Percentiles rank a stretch among this genome's conserved stretches.
These are phyloP conservation scores for Phytopythium chamaehyphon DNA, from an alignment of 352 stramenopile species.

Conservation along the genomic window DNA sequence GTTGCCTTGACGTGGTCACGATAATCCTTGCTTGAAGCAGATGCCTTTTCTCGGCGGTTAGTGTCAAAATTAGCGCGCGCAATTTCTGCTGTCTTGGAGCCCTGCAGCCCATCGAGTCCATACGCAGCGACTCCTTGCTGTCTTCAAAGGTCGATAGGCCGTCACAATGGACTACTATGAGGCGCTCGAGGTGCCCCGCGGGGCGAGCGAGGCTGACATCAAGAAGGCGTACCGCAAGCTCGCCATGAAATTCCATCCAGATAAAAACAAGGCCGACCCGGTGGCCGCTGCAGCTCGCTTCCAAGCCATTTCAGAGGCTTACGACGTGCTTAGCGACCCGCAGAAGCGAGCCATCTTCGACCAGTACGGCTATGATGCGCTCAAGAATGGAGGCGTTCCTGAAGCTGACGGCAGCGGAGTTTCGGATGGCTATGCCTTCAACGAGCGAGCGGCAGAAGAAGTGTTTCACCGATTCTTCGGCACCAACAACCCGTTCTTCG, in stretches of 20 bases:
- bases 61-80: too few species aligned
- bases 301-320: constrained; percentile 94
- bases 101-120: too few species aligned
- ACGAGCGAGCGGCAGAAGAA: constrained; percentile 86
- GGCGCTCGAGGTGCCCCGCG: constrained; percentile 80
- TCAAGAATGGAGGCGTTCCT: constrained; percentile 82
- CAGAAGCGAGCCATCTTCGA: constrained; percentile 92
- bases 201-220: constrained; percentile 84
- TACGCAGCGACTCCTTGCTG: too few species aligned
- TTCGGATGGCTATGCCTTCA: constrained; percentile 87
- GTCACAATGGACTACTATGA: constrained; percentile 89
- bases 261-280: constrained; percentile 92
- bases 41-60: too few species aligned
- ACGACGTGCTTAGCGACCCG: constrained; percentile 92
- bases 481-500: constrained; percentile 87
- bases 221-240: constrained; percentile 95
- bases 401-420: constrained; percentile 56
- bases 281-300: constrained; percentile 90
- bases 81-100: too few species aligned
- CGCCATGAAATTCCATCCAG: constrained; percentile 93
- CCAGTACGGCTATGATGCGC: constrained; percentile 92
- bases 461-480: constrained; percentile 93
- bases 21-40: too few species aligned
- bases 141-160: not conserved
- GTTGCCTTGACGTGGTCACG: too few species aligned